A percentile compares a stretch with the other conserved stretches of the same genome.
These are phyloP conservation scores for Tricholoma hemisulphureum DNA, from an alignment of 768 basidiomycete genomes.

Conservation along the genomic window DNA sequence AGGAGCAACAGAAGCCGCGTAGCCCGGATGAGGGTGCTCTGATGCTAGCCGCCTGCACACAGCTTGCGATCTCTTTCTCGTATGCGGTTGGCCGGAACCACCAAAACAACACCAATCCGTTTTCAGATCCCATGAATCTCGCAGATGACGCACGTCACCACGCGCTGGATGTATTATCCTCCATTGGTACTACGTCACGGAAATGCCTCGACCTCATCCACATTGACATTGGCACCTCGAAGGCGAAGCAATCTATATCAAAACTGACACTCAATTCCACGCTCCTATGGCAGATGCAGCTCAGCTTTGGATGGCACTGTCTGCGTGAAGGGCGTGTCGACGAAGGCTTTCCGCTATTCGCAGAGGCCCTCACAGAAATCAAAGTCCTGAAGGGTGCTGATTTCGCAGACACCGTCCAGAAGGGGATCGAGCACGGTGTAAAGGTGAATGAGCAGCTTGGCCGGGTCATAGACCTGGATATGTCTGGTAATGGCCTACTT, in stretches of 20 bases:
- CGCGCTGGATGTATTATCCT: background rate
- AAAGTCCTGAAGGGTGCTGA: background rate
- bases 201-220: background rate
- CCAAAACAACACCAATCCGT: background rate
- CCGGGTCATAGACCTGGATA: background rate
- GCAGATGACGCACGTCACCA: background rate
- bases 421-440: background rate
- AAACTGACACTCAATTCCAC: background rate
- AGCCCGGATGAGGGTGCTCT: background rate
- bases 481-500: background rate
- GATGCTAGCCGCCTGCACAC: background rate
- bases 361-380: background rate
- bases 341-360: background rate
- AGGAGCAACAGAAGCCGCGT: background rate
- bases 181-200: background rate
- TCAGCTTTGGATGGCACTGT: background rate
- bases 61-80: background rate
- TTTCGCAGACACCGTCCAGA: background rate
- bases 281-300: background rate
- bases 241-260: background rate
- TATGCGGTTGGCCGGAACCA: background rate
- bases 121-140: background rate
- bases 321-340: background rate
- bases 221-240: background rate
- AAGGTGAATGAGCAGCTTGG: background rate